phyloP scores from a whole-genome alignment of 2,329 filamentous ascomycete species.

The Fusarium incarnatum region DNA sequence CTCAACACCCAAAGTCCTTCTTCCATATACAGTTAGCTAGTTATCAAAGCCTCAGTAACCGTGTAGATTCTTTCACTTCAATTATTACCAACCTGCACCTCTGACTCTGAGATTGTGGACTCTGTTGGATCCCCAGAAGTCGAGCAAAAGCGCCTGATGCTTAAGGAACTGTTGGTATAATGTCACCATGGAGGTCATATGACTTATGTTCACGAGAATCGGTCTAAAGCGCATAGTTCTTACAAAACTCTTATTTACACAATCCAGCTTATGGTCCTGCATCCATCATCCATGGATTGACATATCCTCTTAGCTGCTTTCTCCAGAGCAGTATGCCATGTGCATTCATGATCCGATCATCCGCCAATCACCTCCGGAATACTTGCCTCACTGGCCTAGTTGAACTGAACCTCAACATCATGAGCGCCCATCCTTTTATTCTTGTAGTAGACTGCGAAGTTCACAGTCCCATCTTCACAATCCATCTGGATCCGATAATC shows the following conservation, averaged over 20 bases:
- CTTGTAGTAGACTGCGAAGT: constrained; percentile 33
- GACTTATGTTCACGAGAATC: background rate
- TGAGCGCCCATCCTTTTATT: constrained; percentile 20
- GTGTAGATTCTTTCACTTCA: background rate
- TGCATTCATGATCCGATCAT: rapidly evolving
- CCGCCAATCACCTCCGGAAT: rapidly evolving
- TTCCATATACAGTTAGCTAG: constrained; percentile 2
- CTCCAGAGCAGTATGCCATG: background rate
- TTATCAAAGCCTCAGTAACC: background rate
- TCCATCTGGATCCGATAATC: constrained; percentile 27
- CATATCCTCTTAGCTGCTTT: background rate
- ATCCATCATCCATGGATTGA: rapidly evolving
- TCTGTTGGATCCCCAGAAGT: background rate
- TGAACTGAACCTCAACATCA: constrained; percentile 40
- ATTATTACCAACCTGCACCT: no score
- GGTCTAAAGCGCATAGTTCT: background rate
- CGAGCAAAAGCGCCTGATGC: no score
- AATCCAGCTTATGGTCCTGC: rapidly evolving
- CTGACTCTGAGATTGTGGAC: background rate
- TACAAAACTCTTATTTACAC: background rate
- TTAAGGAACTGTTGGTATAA: background rate
- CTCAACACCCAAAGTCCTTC: constrained; percentile 24
- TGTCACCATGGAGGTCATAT: background rate
- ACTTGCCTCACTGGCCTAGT: background rate
- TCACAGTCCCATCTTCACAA: constrained; percentile 34